Base-by-base conservation (phyloP, 1,284 basidiomycete genomes). In the Golubevia pallescens region DNA sequence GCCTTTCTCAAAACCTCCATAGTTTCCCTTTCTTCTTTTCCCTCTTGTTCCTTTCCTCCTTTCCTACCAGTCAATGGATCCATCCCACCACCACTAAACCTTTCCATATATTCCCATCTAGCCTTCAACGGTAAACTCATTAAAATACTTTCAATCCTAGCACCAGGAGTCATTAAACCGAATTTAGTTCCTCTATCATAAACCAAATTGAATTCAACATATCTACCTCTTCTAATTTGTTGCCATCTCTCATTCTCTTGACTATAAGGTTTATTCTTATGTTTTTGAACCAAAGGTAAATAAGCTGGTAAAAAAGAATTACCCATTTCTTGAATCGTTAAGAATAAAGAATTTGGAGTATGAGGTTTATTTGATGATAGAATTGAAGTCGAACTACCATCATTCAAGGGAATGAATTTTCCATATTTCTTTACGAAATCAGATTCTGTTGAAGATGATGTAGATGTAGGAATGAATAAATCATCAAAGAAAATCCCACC, bases 401-500 rank as follows among this genome's bases (percentile, higher is more conserved):
- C 77, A 16, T 63, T 66, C 14, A 81, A 65, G 1, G 78, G 74
- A 42, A 82, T 71, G 60, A 69, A 81, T 23, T 53, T 24, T 16
- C 38, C 54, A 42, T 59, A 56, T 38, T 53, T 34, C 6, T 51
- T 34, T 51, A 34, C 32, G 16, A 48, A 48, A 5, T 38, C 34
- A 38, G 5, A 4, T 5, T 38, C 34, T 5, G 3, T 10, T 38
- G 34, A 38, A 16, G 16, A 13, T 48, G 10, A 10, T 48, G 16
- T 13, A 48, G 8, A 13, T 48, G 68, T 57, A 0, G 81, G 79
- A 1, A 84, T 61, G 2, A 78, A 76, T 34, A 85, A 59, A 86
- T 97, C 94, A 86, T 99, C 96, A 84, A 97, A 97, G 88, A 99
- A 99, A 70, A 99, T 89, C 0, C 97, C 97, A 21, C 97, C 97